These are phyloP conservation scores for Neoarthrinium moseri DNA, from an alignment of 2,329 filamentous ascomycete genomes.

Conservation along the genomic window DNA sequence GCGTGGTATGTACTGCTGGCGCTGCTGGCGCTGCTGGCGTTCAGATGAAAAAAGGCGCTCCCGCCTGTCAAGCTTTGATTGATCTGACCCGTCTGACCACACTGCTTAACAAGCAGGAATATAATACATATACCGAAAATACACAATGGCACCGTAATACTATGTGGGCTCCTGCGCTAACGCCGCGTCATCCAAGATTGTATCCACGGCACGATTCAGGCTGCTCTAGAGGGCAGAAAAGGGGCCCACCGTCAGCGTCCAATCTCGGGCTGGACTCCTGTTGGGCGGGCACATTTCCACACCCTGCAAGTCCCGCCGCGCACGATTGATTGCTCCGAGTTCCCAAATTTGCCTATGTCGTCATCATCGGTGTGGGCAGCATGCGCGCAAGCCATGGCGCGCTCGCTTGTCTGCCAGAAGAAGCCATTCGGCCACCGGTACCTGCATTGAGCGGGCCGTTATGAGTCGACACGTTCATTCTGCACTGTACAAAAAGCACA, in stretches of 20 bases:
- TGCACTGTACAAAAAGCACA: too few relatives aligned
- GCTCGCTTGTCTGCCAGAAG: not conserved
- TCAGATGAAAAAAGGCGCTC: too few relatives aligned
- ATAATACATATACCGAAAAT: not conserved
- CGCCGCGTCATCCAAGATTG: too few relatives aligned
- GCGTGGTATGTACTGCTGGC: too few relatives aligned
- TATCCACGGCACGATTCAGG: too few relatives aligned
- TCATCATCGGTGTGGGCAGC: not conserved
- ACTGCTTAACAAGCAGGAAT: not conserved
- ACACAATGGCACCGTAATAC: not conserved
- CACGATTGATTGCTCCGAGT: not conserved
- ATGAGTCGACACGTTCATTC: slow-evolving; percentile 7
- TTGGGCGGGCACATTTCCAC: not conserved
- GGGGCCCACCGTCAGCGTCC: not conserved
- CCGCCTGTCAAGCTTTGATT: not conserved
- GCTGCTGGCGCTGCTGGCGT: too few relatives aligned
- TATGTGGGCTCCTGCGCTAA: too few relatives aligned
- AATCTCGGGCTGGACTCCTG: not conserved
- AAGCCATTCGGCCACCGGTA: slow-evolving; percentile 6
- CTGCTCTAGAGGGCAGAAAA: too few relatives aligned
- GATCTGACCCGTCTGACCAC: not conserved
- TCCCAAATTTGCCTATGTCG: slow-evolving; percentile 3
- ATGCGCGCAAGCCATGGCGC: not conserved
- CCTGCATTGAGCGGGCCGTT: slow-evolving; percentile 6
- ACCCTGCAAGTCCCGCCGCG: not conserved